Conservation (phyloP, 495 filamentous ascomycete species). For the Tuber magnatum region DNA sequence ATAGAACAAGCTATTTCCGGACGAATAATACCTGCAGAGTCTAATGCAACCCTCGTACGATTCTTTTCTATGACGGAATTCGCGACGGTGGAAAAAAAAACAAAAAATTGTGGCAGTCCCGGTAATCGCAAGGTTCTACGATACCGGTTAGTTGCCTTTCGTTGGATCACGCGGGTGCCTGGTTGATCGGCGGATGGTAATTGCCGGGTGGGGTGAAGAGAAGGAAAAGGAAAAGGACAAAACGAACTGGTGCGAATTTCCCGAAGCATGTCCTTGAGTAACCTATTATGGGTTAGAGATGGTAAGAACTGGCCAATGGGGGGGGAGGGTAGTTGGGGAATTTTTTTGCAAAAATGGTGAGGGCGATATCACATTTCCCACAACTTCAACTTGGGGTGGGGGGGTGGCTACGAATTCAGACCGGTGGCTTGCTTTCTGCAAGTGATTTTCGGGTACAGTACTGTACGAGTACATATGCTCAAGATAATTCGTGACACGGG, state of each 20-base stretch:
- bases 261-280: not conserved
- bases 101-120: not conserved
- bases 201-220: not conserved
- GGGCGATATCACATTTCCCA: not conserved
- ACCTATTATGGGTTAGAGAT: not conserved
- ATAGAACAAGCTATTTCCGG: not conserved
- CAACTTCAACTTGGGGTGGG: not conserved
- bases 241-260: not conserved
- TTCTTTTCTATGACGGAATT: not conserved
- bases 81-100: not conserved
- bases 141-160: not conserved
- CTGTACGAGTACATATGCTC: not conserved
- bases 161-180: not conserved
- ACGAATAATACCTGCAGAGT: not conserved
- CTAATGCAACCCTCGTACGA: not conserved
- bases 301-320: not conserved
- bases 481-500: not conserved
- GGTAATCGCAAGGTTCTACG: not conserved
- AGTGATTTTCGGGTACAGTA: not conserved
- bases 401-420: not conserved
- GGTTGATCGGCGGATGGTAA: not conserved
- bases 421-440: not conserved
- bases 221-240: not conserved
- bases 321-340: not conserved
- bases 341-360: not conserved